Evolutionary conservation across 2,329 filamentous ascomycete species (phyloP).

Genomic region (Colletotrichum gigasporum): DNA sequence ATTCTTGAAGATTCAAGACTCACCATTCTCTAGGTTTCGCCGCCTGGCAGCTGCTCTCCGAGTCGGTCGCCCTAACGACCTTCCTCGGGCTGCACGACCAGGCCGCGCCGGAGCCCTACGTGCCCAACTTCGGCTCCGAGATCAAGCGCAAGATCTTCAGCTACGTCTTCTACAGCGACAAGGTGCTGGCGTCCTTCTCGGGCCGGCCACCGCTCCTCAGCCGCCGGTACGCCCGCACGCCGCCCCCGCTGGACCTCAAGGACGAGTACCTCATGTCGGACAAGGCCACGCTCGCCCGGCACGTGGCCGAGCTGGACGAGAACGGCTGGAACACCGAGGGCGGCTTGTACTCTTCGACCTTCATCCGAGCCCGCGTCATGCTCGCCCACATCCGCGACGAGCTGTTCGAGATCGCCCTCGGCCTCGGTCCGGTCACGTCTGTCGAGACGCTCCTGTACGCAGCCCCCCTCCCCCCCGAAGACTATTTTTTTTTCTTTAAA

Average conservation of each 20-base stretch:
- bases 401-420: conserved; percentile 40
- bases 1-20: not conserved
- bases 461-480: no score
- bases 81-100: conserved; percentile 38
- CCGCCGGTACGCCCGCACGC: conserved; percentile 46
- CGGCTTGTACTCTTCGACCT: conserved; percentile 41
- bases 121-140: conserved; percentile 41
- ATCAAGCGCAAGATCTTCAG: conserved; percentile 40
- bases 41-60: conserved; percentile 39
- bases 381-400: conserved; percentile 39
- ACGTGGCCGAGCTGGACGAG: conserved; percentile 41
- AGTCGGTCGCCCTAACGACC: conserved; percentile 39
- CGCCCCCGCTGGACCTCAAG: conserved; percentile 49
- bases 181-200: conserved; percentile 50
- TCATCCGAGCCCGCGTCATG: conserved; percentile 36
- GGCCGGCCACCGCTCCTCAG: conserved; percentile 51
- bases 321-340: conserved; percentile 49
- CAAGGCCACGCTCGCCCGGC: conserved; percentile 37
- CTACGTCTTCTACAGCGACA: conserved; percentile 45
- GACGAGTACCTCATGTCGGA: conserved; percentile 46
- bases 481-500: not conserved
- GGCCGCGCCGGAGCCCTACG: conserved; percentile 29
- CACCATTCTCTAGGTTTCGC: not conserved
- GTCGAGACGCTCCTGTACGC: conserved; percentile 46
- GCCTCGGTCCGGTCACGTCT: conserved; percentile 43